Evolutionary conservation across 768 basidiomycete species (phyloP).

Genomic region (Daedaleopsis nitida): DNA sequence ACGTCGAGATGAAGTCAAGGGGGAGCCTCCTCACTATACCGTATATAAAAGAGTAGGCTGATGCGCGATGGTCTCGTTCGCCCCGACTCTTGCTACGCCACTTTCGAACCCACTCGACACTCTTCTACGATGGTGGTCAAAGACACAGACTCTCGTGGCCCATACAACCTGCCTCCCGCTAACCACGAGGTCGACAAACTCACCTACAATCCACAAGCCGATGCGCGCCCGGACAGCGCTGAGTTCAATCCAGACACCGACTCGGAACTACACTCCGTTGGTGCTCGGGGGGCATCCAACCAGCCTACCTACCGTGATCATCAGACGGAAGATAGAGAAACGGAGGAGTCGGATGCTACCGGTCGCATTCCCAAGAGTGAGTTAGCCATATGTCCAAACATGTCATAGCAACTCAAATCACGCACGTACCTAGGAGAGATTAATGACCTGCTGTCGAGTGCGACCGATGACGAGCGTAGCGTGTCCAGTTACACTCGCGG

Average conservation of each 20-base stretch:
- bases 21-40: no score
- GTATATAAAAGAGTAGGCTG: neutral
- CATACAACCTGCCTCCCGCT: constrained; percentile 21
- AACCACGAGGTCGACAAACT: constrained; percentile 22
- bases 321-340: constrained; percentile 24
- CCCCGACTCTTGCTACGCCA: no score
- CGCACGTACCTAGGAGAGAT: constrained; percentile 21
- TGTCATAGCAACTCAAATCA: no score
- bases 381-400: neutral
- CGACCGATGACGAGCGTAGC: constrained; percentile 19
- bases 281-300: constrained; percentile 27
- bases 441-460: constrained; percentile 23
- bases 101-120: no score
- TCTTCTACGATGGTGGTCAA: constrained; percentile 1
- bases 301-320: constrained; percentile 24
- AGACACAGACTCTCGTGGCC: constrained; percentile 13
- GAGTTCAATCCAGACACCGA: constrained; percentile 21
- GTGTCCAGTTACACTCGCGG: constrained; percentile 27
- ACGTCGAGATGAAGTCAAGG: constrained; percentile 11
- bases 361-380: constrained; percentile 25
- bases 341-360: constrained; percentile 23
- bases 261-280: constrained; percentile 20
- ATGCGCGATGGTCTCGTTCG: no score
- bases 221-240: constrained; percentile 24
- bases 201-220: constrained; percentile 26